These are phyloP conservation scores for Trichoderma gracile DNA, from an alignment of 2,329 filamentous ascomycete genomes.

Conservation along the genomic window DNA sequence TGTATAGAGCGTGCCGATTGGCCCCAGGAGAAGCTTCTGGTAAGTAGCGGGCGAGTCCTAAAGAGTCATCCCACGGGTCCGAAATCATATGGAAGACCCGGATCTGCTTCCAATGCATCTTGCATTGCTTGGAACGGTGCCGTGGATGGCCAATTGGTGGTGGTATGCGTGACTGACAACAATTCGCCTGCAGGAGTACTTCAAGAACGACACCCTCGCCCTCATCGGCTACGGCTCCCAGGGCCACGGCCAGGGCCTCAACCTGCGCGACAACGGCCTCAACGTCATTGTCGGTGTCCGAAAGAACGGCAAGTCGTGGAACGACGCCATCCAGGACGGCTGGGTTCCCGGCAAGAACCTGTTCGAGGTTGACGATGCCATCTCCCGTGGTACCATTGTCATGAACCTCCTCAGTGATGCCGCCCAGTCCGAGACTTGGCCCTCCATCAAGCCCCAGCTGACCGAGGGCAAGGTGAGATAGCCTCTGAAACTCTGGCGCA, in stretches of 20 bases:
- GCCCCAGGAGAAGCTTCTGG: slow-evolving; percentile 96
- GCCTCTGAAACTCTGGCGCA: not conserved
- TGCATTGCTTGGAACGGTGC: not conserved
- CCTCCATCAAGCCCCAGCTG: slow-evolving; percentile 94
- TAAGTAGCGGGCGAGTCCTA: slow-evolving; percentile 51
- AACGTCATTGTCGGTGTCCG: slow-evolving; percentile 99
- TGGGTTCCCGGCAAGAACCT: slow-evolving; percentile 99
- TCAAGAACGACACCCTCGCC: slow-evolving; percentile 99
- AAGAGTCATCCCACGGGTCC: not conserved
- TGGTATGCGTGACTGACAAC: slow-evolving; percentile 21
- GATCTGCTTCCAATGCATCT: not conserved
- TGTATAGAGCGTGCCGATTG: slow-evolving; percentile 89
- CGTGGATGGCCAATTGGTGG: not conserved
- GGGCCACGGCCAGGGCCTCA: slow-evolving; percentile 98
- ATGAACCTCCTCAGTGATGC: slow-evolving; percentile 99
- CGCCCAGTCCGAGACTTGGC: slow-evolving; percentile 98
- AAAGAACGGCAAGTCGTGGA: slow-evolving; percentile 98
- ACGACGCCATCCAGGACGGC: slow-evolving; percentile 94
- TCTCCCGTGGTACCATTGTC: slow-evolving; percentile 87
- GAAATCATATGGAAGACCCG: not conserved
- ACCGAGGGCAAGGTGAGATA: slow-evolving; percentile 90
- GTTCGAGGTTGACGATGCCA: slow-evolving; percentile 97
- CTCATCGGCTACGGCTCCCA: slow-evolving; percentile 98
- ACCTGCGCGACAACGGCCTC: slow-evolving; percentile 98
- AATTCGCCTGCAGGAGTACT: slow-evolving; percentile 80